Percentiles rank a stretch among this genome's conserved stretches.
Conservation (phyloP, 768 basidiomycete species). For the Tubosaeta sp. region DNA sequence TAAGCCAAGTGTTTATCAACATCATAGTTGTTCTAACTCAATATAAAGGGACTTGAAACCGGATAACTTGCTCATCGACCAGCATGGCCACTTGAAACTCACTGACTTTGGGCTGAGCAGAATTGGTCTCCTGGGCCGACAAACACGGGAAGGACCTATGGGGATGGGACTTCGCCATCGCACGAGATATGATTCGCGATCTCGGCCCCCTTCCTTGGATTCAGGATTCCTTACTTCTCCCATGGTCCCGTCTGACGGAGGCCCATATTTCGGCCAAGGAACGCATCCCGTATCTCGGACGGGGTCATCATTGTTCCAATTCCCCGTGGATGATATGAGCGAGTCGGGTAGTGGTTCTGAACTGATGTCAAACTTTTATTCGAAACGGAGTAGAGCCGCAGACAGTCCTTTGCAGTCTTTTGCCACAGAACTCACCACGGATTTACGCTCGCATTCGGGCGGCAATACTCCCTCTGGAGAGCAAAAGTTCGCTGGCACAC, state of each 20-base stretch:
- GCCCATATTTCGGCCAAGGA: constrained; percentile 80
- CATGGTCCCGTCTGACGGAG: constrained; percentile 60
- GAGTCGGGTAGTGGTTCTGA: constrained; percentile 87
- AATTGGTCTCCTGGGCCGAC: constrained; percentile 96
- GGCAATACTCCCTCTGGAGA: constrained; percentile 73
- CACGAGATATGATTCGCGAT: constrained; percentile 60
- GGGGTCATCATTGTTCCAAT: constrained; percentile 63
- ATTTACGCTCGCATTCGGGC: constrained; percentile 66
- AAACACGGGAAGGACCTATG: constrained; percentile 65
- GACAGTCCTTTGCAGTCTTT: constrained; percentile 87
- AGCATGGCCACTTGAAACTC: constrained; percentile 93
- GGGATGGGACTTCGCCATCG: constrained; percentile 47
- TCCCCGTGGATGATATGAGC: constrained; percentile 73
- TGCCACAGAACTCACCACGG: constrained; percentile 78
- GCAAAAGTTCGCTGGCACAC: constrained; percentile 95
- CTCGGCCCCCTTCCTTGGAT: constrained; percentile 79
- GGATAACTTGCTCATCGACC: constrained; percentile 96
- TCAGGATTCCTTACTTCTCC: constrained; percentile 78
- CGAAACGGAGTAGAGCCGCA: constrained; percentile 45
- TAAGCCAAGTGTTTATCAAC: constrained; percentile 32
- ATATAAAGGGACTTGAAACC: constrained; percentile 85
- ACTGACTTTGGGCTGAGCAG: constrained; percentile 97
- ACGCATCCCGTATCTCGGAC: constrained; percentile 53
- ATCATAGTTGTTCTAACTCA: background rate
- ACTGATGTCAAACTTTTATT: constrained; percentile 54